Base-by-base conservation (phyloP, 2,329 filamentous ascomycete genomes). In the Colletotrichum lindemuthianum region DNA sequence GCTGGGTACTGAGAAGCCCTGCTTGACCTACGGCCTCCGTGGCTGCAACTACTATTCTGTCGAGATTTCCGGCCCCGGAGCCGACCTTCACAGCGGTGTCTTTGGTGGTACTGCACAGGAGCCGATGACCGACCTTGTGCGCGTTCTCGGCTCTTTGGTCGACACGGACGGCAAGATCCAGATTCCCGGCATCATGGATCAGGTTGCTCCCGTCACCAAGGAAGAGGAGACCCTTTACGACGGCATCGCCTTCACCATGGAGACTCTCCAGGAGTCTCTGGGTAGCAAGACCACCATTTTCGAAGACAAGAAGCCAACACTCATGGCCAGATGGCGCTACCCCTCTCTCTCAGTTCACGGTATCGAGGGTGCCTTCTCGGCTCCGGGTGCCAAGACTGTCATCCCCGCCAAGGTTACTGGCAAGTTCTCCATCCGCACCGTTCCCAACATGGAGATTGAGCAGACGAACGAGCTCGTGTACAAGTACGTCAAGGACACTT, bases 21-120 rank as follows among this genome's bases (percentile, higher is more conserved):
- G 96, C 79, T 82, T 99, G 74, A 99, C 96, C 9, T 99, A 99
- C 77, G 96, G 96, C 71, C 90, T 99, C 68, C 92, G 96, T 70
- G 96, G 96, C 58, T 96, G 92, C 88, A 98, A 96, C 84, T 99
- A 99, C 86, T 99, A 98, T 84, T 92, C 91, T 56, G 81, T 99
- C 70, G 92, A 96, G 79, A 84, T 99, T 68, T 93, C 91, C 8
- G 96, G 96, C 1, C 96, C 96, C 10, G 96, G 90, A 44, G 92
- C 95, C 70, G 96, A 99, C 77, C 85, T 99, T 67, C 96, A 99
- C 85, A 96, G 92, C 73, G 96, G 96, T 77, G 95, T 99, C 45
- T 99, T 97, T 75, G 96, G 96, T 70, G 96, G 96, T 69, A 95
- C 94, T 52, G 93, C 93, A 8, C 95, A 98, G 77, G 96, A 99